A percentile compares a stretch with the other conserved stretches of the same genome.
phyloP scores from a whole-genome alignment of 345 rosid species.

The Lenwebbia sp. region DNA sequence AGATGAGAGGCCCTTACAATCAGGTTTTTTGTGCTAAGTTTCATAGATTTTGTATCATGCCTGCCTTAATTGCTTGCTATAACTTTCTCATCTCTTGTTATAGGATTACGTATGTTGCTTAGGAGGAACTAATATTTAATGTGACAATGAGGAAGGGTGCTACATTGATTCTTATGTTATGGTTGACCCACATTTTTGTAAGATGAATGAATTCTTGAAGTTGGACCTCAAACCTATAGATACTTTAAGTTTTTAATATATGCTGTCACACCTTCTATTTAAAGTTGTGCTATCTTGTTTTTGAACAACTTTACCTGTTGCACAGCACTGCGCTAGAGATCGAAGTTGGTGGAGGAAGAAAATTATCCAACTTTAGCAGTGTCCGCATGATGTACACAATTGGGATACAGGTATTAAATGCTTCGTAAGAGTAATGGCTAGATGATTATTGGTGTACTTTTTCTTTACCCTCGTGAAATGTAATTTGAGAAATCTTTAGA shows the following conservation, averaged over 20 bases:
- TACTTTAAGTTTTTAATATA: no score
- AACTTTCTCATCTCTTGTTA: not conserved
- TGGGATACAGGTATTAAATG: conserved; percentile 62
- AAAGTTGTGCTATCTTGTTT: not conserved
- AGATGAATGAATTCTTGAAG: not conserved
- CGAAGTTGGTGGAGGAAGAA: conserved; percentile 93
- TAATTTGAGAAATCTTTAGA: not conserved
- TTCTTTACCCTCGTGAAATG: not conserved
- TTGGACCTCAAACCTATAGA: not conserved
- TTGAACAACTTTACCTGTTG: not conserved
- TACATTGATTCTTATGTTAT: not conserved
- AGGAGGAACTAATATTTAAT: not conserved
- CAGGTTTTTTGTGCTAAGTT: not conserved
- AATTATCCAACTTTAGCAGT: conserved; percentile 76
- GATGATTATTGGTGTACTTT: not conserved
- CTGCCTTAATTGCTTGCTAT: not conserved
- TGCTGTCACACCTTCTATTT: not conserved
- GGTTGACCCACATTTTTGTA: not conserved
- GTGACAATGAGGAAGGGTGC: not conserved
- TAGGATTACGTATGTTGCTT: not conserved
- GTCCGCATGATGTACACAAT: conserved; percentile 66
- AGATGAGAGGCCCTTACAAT: not conserved
- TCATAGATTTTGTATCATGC: not conserved
- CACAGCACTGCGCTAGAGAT: conserved; percentile 77
- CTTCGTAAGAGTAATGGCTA: not conserved